These are phyloP conservation scores for Aspergillus fructus DNA, from an alignment of 2,329 filamentous ascomycete genomes.

Conservation along the genomic window DNA sequence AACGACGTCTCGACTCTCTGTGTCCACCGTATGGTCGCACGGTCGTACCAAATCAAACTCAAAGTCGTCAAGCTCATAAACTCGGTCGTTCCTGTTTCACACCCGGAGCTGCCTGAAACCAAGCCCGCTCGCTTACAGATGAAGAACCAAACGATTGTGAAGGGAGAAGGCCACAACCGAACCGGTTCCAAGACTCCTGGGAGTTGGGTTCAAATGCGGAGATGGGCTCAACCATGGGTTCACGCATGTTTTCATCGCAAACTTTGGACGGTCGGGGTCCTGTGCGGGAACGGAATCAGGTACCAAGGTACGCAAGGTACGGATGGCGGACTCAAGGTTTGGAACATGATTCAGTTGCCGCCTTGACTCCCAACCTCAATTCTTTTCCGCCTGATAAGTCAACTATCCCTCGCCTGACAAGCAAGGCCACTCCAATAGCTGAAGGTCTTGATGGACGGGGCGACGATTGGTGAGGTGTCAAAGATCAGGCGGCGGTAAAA, in stretches of 20 bases:
- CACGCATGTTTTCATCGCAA: not conserved
- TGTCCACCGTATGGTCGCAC: too few species aligned
- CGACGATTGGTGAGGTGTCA: not conserved
- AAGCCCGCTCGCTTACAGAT: too few species aligned
- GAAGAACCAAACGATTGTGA: not conserved
- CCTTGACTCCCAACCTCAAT: conserved; percentile 3
- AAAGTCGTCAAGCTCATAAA: not conserved
- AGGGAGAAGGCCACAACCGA: not conserved
- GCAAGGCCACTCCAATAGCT: not conserved
- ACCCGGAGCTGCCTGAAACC: not conserved
- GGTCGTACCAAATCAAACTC: not conserved
- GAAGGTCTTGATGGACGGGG: not conserved
- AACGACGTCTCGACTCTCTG: not conserved
- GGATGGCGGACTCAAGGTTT: not conserved
- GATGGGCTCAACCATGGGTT: not conserved
- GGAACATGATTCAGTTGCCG: not conserved
- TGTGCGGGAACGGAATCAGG: too few species aligned
- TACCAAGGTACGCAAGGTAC: not conserved
- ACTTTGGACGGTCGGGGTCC: not conserved
- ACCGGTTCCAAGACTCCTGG: not conserved
- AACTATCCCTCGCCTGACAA: not conserved
- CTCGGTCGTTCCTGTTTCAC: not conserved
- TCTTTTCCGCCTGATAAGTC: not conserved
- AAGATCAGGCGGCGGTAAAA: not conserved
- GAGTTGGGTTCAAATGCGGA: not conserved